Base-by-base conservation (phyloP, 2,329 filamentous ascomycete species). In the Diaporthe citriasiana region DNA sequence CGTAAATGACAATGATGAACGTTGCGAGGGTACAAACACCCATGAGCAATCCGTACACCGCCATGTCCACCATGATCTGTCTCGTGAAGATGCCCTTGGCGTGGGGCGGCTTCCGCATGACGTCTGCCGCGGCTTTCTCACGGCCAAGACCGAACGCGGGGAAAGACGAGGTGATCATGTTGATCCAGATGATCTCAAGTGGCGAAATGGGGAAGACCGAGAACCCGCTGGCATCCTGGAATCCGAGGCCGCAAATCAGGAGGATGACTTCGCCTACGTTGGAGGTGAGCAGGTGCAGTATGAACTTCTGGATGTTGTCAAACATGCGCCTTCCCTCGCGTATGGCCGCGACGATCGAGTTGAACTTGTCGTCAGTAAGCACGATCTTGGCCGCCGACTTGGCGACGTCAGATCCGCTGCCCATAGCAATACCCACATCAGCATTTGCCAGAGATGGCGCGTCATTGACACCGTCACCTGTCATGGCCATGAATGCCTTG, bases 171-270 rank as follows among this genome's bases (percentile, higher is more conserved):
- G 95, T 98, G 72, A 97, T 89, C 93, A 97, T 96, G 83, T 97
- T 97, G 82, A 98, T 94, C 95, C 94, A 98, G 74, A 98, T 89
- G 76, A 97, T 96, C 79, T 97, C 92, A 15, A 97, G 91, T 0
- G 95, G 94, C 0, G 94, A 91, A 57, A 97, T 90, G 6, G 95
- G 95, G 82, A 97, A 97, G 13, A 97, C 94, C 0, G 94, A 97
- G 75, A 94, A 88, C 12, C 90, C 88, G 13, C 87, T 85, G 3
- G 83, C 77, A 80, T 97, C 95, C 79, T 95, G 93, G 85, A 97
- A 97, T 0, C 88, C 93, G 5, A 97, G 90, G 70, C 95, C 95
- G 51, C 95, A 92, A 35, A 97, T 90, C 22, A 97, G 87, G 0
- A 94, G 92, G 76, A 94, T 92, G 10, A 95, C 95, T 80, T 97